These are phyloP conservation scores for Boletellus ananas DNA, from an alignment of 768 basidiomycete species.

Conservation along the genomic window DNA sequence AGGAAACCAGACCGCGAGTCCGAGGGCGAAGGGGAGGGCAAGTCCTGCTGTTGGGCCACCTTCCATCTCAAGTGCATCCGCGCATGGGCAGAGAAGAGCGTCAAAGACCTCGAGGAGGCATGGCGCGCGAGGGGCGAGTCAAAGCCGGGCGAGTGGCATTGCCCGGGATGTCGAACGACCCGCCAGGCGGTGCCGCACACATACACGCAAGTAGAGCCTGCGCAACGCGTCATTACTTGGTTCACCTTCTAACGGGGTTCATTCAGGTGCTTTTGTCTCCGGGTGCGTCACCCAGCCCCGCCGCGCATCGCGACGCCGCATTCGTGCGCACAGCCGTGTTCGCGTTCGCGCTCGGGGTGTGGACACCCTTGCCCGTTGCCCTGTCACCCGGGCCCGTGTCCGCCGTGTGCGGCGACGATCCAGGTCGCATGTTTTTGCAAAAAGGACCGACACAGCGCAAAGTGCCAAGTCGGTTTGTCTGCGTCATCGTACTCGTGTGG, in stretches of 20 bases:
- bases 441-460: slow-evolving; percentile 37
- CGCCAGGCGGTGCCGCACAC: slow-evolving; percentile 60
- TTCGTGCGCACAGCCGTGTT: slow-evolving; percentile 70
- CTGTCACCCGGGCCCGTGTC: slow-evolving; percentile 97
- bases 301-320: slow-evolving; percentile 70
- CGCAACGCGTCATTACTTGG: too few relatives aligned
- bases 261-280: slow-evolving; percentile 79
- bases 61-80: slow-evolving; percentile 90
- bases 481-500: slow-evolving; percentile 34
- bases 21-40: slow-evolving; percentile 9
- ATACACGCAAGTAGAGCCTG: slow-evolving; percentile 47
- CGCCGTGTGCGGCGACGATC: slow-evolving; percentile 82
- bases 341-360: slow-evolving; percentile 57
- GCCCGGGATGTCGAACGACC: slow-evolving; percentile 88
- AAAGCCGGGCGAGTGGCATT: slow-evolving; percentile 79
- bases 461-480: slow-evolving; percentile 47
- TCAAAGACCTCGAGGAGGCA: slow-evolving; percentile 67
- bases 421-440: slow-evolving; percentile 80
- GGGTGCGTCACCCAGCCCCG: slow-evolving; percentile 67
- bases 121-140: slow-evolving; percentile 70
- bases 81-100: slow-evolving; percentile 83
- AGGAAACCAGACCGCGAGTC: not conserved
- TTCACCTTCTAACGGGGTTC: not conserved
- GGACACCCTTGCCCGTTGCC: slow-evolving; percentile 77
- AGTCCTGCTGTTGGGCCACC: slow-evolving; percentile 76